phyloP scores from a whole-genome alignment of 805 yeast species.

The Ogataea paraovalis region DNA sequence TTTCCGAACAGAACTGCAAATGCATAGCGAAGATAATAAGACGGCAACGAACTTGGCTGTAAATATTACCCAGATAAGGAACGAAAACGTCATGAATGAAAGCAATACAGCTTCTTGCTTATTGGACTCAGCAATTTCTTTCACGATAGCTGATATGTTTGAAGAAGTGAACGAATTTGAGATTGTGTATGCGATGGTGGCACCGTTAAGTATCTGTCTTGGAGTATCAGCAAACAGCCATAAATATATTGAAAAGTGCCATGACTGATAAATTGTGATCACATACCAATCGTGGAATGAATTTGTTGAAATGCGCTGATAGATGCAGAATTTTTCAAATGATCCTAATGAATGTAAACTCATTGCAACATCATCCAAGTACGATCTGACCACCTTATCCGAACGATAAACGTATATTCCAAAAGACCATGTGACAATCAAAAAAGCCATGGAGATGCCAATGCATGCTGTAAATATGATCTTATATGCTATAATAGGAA shows the following conservation, averaged over 20 bases:
- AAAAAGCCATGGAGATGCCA: conserved; percentile 57
- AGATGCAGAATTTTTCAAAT: conserved; percentile 69
- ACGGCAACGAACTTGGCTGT: conserved; percentile 26
- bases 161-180: conserved; percentile 38
- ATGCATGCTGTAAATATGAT: conserved; percentile 57
- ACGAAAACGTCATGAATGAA: conserved; percentile 71
- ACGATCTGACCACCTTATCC: conserved; percentile 63
- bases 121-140: conserved; percentile 55
- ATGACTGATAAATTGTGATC: conserved; percentile 59
- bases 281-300: conserved; percentile 64
- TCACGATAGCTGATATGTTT: conserved; percentile 44
- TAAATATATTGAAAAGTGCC: conserved; percentile 55
- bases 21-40: conserved; percentile 19
- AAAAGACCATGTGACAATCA: conserved; percentile 52
- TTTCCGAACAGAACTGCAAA: conserved; percentile 12
- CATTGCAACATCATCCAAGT: conserved; percentile 63
- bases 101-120: conserved; percentile 65
- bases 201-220: conserved; percentile 77
- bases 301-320: conserved; percentile 64
- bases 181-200: conserved; percentile 56
- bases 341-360: conserved; percentile 50
- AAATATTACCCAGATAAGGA: conserved; percentile 69
- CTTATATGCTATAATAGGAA: conserved; percentile 29
- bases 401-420: conserved; percentile 58
- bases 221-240: conserved; percentile 80